Evolutionary conservation across 2,329 filamentous ascomycete genomes (phyloP).

Genomic region (Microcera coccophila): DNA sequence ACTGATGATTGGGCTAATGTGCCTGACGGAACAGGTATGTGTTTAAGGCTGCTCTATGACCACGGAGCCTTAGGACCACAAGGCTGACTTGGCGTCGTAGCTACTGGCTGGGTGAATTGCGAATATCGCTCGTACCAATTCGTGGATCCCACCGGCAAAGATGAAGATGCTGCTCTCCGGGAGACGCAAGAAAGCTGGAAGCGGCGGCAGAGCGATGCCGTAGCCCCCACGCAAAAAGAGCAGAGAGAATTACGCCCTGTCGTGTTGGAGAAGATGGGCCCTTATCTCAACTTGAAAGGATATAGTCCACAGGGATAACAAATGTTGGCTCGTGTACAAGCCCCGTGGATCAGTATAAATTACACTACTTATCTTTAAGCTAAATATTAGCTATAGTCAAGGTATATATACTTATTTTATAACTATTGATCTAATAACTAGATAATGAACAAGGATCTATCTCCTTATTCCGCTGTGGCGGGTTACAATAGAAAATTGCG

Average conservation of each 20-base stretch:
- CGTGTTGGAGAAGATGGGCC: slow-evolving; percentile 34
- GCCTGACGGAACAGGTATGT: slow-evolving; percentile 38
- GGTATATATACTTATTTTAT: too few relatives aligned
- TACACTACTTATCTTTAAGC: too few relatives aligned
- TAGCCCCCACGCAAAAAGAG: slow-evolving; percentile 43
- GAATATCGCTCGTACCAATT: slow-evolving; percentile 69
- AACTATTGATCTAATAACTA: too few relatives aligned
- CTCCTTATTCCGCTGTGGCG: too few relatives aligned
- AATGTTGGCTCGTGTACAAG: too few relatives aligned
- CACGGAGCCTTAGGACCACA: too few relatives aligned
- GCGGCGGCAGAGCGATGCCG: slow-evolving; percentile 39
- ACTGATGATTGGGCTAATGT: slow-evolving; percentile 75
- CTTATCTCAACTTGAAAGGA: slow-evolving; percentile 33
- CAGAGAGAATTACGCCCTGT: slow-evolving; percentile 41
- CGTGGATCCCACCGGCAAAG: slow-evolving; percentile 46
- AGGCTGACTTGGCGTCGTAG: slow-evolving; percentile 34
- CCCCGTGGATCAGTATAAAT: too few relatives aligned
- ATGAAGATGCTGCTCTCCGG: slow-evolving; percentile 44
- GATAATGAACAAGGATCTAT: too few relatives aligned
- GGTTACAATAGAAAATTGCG: neutral
- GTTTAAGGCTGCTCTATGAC: too few relatives aligned
- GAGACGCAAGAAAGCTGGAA: slow-evolving; percentile 50
- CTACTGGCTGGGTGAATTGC: slow-evolving; percentile 71
- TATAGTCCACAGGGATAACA: too few relatives aligned
- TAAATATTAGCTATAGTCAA: too few relatives aligned